Percentiles rank a stretch among this genome's conserved stretches.
Evolutionary conservation across 805 yeast species (phyloP).

Genomic region (Kregervanrija fluxuum): DNA sequence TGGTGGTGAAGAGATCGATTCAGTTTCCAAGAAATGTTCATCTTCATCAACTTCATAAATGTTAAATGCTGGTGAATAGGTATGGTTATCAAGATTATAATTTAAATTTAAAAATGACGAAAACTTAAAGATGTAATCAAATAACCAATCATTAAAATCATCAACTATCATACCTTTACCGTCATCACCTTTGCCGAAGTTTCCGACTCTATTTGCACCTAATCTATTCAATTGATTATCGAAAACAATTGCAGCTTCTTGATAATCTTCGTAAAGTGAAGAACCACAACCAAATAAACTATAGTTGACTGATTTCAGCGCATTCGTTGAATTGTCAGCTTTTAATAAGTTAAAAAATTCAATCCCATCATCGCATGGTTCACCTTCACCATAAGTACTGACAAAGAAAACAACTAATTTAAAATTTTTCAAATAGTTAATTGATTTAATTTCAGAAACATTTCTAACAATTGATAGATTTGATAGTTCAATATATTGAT

Average conservation of each 20-base stretch:
- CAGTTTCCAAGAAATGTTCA: constrained; percentile 14
- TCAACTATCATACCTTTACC: constrained; percentile 87
- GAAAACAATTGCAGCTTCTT: constrained; percentile 64
- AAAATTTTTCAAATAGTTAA: not conserved
- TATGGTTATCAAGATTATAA: not conserved
- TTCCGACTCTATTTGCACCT: constrained; percentile 57
- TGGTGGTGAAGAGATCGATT: constrained; percentile 14
- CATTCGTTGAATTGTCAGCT: constrained; percentile 23
- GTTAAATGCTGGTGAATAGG: constrained; percentile 46
- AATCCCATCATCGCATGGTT: constrained; percentile 85
- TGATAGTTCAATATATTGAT: constrained; percentile 24
- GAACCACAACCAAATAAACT: constrained; percentile 88
- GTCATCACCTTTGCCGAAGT: constrained; percentile 84
- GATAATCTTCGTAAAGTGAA: constrained; percentile 82
- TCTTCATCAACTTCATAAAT: constrained; percentile 35
- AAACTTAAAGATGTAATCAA: constrained; percentile 59
- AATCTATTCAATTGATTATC: constrained; percentile 43
- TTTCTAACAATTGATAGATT: not conserved
- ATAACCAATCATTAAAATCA: constrained; percentile 87
- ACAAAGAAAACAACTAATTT: constrained; percentile 46
- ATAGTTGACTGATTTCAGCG: constrained; percentile 37
- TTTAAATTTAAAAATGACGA: constrained; percentile 25
- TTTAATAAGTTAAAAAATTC: constrained; percentile 48
- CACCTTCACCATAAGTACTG: constrained; percentile 96
- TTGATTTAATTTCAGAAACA: not conserved